phyloP scores from a whole-genome alignment of 345 rosid species.

The Carallia pectinifolia region DNA sequence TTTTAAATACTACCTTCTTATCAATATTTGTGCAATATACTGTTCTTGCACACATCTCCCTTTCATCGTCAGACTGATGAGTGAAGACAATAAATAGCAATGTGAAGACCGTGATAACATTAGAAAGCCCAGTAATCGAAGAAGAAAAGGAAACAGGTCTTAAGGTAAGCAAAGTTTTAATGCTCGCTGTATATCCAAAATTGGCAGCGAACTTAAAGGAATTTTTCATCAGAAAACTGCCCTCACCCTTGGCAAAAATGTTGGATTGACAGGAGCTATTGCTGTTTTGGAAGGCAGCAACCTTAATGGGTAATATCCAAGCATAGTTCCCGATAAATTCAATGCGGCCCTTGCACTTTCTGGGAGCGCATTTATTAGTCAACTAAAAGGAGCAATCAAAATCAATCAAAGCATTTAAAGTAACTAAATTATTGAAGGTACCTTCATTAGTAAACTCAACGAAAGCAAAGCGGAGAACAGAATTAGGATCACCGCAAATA shows the following conservation, averaged over 20 bases:
- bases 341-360: constrained; percentile 78
- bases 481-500: constrained; percentile 91
- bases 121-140: no score
- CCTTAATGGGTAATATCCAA: constrained; percentile 83
- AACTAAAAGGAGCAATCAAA: constrained; percentile 11
- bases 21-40: constrained; percentile 92
- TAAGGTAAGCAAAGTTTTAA: background rate
- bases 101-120: no score
- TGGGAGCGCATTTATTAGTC: constrained; percentile 31
- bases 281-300: constrained; percentile 95
- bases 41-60: constrained; percentile 90
- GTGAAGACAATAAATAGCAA: background rate
- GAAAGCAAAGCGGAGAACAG: constrained; percentile 93
- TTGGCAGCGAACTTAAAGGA: background rate
- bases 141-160: background rate
- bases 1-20: constrained; percentile 51
- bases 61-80: constrained; percentile 86
- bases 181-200: background rate
- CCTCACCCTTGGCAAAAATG: constrained; percentile 83
- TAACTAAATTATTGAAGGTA: constrained; percentile 38
- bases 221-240: background rate
- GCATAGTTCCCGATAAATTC: constrained; percentile 76
- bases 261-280: constrained; percentile 94
- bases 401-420: constrained; percentile 1
- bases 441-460: constrained; percentile 89